phyloP scores from a whole-genome alignment of 495 filamentous ascomycete species.

The Talaromyces wortmannii region DNA sequence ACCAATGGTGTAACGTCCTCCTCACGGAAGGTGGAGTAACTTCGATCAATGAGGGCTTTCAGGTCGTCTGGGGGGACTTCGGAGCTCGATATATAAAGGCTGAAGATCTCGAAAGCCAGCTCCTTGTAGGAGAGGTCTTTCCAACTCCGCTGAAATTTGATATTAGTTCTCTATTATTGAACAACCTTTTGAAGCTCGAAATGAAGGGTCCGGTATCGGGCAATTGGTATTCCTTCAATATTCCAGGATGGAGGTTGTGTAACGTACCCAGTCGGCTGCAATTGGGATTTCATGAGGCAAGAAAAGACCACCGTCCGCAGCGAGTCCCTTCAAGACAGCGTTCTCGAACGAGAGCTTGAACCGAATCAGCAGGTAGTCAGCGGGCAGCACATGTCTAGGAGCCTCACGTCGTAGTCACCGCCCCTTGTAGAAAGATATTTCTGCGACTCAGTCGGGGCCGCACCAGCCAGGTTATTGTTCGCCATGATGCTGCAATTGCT shows the following conservation, averaged over 20 bases:
- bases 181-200: neutral
- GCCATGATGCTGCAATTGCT: neutral
- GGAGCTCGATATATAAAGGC: constrained; percentile 69
- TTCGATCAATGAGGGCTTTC: constrained; percentile 67
- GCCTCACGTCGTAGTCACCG: neutral
- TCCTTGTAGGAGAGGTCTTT: constrained; percentile 69
- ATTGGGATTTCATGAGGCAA: constrained; percentile 79
- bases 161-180: neutral
- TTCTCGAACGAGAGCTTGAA: constrained; percentile 80
- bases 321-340: constrained; percentile 86
- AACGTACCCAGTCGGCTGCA: constrained; percentile 48
- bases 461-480: neutral
- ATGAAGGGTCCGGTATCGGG: neutral
- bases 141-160: constrained; percentile 49
- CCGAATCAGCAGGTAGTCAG: constrained; percentile 7
- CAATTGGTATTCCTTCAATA: neutral
- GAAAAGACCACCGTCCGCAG: constrained; percentile 83
- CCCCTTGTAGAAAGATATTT: neutral
- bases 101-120: constrained; percentile 65
- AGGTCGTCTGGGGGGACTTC: constrained; percentile 81
- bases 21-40: constrained; percentile 81
- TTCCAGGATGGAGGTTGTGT: neutral
- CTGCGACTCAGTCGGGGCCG: neutral
- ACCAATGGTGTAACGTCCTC: constrained; percentile 66
- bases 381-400: constrained; percentile 1